Evolutionary conservation across 164 flowering plant genomes (phyloP), one percentile per base, ranked within the genome.

Genomic region (Vitis riparia): DNA sequence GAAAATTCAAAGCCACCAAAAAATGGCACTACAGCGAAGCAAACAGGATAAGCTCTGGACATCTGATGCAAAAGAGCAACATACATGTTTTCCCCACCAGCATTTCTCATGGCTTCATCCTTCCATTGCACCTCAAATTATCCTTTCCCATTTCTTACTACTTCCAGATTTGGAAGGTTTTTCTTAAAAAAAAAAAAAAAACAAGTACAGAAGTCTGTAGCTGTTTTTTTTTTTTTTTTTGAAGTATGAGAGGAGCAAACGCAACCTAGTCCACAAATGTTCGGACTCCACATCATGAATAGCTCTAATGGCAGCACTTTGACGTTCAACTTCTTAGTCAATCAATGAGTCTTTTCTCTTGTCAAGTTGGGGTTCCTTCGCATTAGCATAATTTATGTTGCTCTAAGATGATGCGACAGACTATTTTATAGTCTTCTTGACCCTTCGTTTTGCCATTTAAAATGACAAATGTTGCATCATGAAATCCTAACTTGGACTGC

Each of bases 261-360:
- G 87, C 73, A 93, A 50, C 70, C 77, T 82, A 59, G 88, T 91
- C 48, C 80, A 65, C 64, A 87, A 55, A 67, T 76, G 84, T 51
- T 86, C 90, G 64, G 76, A 77, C 77, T 89, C 95, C 55, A 83
- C 79, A 76, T 93, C 89, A 65, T 88, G 80, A 59, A 89, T 81
- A 11, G 92, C 89, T 76, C 82, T 85, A 52, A 81, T 75, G 29
- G 89, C 93, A 64, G 85, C 79, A 65, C 69, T 73, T 79, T 86
- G 86, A 47, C 86, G 82, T 63, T 90, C 89, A 77, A 82, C 90
- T 62, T 79, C 80, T 2, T 56, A 48, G 69, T 68, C 69, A 5
- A 55, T 44, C 30, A 63, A 51, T n/a, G 12, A 44, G 50, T 61
- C 75, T 29, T 57, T 74, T 49, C 67, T 52, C 13, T 69, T 62